These are phyloP conservation scores for Lodderomyces beijingensis DNA, from an alignment of 1,139 yeast species.

Conservation along the genomic window DNA sequence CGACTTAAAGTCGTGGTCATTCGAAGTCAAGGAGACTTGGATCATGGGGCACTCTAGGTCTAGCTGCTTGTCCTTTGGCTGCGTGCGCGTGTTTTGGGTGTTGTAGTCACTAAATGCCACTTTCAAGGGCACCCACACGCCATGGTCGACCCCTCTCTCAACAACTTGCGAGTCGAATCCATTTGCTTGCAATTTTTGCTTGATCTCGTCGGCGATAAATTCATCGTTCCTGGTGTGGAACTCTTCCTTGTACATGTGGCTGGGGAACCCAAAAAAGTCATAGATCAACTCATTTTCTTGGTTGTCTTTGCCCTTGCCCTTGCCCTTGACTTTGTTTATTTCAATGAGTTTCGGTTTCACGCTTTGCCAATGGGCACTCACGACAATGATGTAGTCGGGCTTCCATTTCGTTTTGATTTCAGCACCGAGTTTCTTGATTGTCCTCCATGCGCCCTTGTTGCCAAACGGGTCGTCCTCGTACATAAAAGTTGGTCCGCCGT, in stretches of 20 bases:
- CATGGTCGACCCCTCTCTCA: conserved; percentile 72
- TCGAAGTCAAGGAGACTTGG: conserved; percentile 59
- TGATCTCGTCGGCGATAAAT: conserved; percentile 41
- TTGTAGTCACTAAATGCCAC: conserved; percentile 56
- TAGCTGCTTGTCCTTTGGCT: conserved; percentile 18
- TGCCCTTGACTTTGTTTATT: conserved; percentile 19
- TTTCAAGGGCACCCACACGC: conserved; percentile 76
- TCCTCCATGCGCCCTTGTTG: conserved; percentile 57
- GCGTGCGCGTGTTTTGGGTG: conserved; percentile 18
- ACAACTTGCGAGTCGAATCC: conserved; percentile 45
- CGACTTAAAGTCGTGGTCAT: conserved; percentile 40
- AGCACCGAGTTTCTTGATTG: conserved; percentile 45
- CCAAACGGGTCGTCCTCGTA: conserved; percentile 41
- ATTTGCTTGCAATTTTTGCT: conserved; percentile 30
- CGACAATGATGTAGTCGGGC: conserved; percentile 62
- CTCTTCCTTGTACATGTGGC: conserved; percentile 55
- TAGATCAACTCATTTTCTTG: conserved; percentile 44
- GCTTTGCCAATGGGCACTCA: conserved; percentile 79
- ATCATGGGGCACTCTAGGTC: conserved; percentile 45
- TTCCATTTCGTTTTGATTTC: conserved; percentile 44
- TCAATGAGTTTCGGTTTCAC: conserved; percentile 38
- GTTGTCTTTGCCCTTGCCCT: too few relatives aligned
- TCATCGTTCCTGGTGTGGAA: conserved; percentile 49
- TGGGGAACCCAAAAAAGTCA: conserved; percentile 72
- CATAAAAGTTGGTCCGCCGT: conserved; percentile 78